Evolutionary conservation across 116 monocot genomes (phyloP).

Genomic region (Iris pallida): DNA sequence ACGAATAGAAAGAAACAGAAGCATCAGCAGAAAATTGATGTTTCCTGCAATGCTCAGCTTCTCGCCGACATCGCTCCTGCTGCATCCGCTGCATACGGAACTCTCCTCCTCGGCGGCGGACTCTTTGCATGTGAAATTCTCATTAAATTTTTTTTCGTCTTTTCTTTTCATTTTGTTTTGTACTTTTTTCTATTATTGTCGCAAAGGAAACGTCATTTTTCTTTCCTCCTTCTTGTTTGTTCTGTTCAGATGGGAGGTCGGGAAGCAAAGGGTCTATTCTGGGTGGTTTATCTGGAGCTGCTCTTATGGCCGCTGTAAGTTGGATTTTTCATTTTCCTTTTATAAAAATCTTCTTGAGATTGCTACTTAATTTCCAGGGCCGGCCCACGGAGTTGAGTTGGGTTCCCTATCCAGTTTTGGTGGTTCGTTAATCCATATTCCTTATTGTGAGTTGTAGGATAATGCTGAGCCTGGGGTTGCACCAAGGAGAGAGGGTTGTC

Average conservation of each 20-base stretch:
- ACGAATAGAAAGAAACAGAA: too few species aligned
- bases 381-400: too few species aligned
- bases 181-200: too few species aligned
- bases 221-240: neutral
- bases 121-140: constrained; percentile 49
- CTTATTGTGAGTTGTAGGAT: too few species aligned
- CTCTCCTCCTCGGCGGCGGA: constrained; percentile 71
- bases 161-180: neutral
- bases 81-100: constrained; percentile 50
- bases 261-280: constrained; percentile 66
- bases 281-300: constrained; percentile 58
- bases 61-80: constrained; percentile 47
- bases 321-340: neutral
- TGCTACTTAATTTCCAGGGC: neutral
- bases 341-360: neutral
- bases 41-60: constrained; percentile 22
- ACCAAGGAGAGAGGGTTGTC: too few species aligned
- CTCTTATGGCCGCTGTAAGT: constrained; percentile 56
- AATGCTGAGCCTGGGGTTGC: too few species aligned
- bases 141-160: too few species aligned
- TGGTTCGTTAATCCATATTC: too few species aligned
- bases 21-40: too few species aligned
- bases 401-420: too few species aligned
- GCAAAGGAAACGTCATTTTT: too few species aligned
- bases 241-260: constrained; percentile 46